These are phyloP conservation scores for Zygosaccharomyces bisporus DNA, from an alignment of 805 yeast species.

Conservation along the genomic window DNA sequence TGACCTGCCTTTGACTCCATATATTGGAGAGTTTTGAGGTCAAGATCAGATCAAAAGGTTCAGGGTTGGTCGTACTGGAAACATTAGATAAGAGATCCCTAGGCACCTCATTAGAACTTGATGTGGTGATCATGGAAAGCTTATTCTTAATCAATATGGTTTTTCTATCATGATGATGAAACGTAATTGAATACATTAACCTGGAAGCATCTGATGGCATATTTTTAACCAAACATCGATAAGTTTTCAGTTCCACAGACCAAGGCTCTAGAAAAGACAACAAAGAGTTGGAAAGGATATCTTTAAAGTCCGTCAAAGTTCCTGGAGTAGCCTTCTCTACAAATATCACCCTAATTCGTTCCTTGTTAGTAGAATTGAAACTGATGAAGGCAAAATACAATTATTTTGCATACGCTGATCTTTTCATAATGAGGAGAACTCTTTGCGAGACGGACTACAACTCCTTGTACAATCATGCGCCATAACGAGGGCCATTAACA, in stretches of 20 bases:
- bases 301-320: slow-evolving; percentile 31
- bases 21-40: slow-evolving; percentile 29
- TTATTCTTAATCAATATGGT: slow-evolving; percentile 29
- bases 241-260: slow-evolving; percentile 33
- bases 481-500: too few relatives aligned
- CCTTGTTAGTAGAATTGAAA: slow-evolving; percentile 7
- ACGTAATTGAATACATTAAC: slow-evolving; percentile 29
- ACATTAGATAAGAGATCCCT: slow-evolving; percentile 19
- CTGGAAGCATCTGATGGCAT: slow-evolving; percentile 21
- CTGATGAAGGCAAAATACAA: background rate
- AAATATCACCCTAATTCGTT: slow-evolving; percentile 27
- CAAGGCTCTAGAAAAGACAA: slow-evolving; percentile 28
- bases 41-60: slow-evolving; percentile 27
- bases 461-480: too few relatives aligned
- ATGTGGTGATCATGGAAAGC: slow-evolving; percentile 25
- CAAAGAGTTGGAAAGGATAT: slow-evolving; percentile 27
- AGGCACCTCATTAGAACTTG: slow-evolving; percentile 18
- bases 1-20: slow-evolving; percentile 33
- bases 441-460: too few relatives aligned
- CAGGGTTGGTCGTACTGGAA: slow-evolving; percentile 26
- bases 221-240: slow-evolving; percentile 26
- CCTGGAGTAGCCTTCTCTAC: slow-evolving; percentile 34
- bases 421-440: slow-evolving; percentile 5
- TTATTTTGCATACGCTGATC: slow-evolving; percentile 20
- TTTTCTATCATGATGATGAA: slow-evolving; percentile 25